phyloP scores from a whole-genome alignment of 345 rosid species.

The Orychophragmus violaceus region DNA sequence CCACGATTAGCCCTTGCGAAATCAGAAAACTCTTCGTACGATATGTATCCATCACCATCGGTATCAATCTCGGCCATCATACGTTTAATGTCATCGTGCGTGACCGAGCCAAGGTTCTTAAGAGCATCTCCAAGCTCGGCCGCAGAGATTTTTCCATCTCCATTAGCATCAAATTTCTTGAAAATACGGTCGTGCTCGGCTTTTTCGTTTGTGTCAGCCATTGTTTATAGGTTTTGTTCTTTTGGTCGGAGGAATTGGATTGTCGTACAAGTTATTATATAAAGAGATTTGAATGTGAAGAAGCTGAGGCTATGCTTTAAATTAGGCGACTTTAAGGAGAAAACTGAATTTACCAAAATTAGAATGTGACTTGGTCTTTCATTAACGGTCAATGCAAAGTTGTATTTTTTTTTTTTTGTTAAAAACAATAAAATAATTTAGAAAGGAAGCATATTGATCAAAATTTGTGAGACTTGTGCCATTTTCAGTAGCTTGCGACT shows the following conservation, averaged over 20 bases:
- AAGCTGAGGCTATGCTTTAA: slow-evolving; percentile 30
- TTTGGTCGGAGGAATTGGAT: slow-evolving; percentile 6
- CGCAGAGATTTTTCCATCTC: slow-evolving; percentile 77
- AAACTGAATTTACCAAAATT: slow-evolving; percentile 19
- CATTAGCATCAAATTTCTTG: slow-evolving; percentile 72
- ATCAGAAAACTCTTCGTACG: slow-evolving; percentile 53
- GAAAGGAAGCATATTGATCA: neutral
- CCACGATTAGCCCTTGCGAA: slow-evolving; percentile 73
- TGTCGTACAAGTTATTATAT: slow-evolving; percentile 12
- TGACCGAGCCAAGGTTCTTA: slow-evolving; percentile 60
- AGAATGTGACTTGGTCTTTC: slow-evolving; percentile 21
- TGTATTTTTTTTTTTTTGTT: neutral
- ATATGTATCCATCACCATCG: slow-evolving; percentile 82
- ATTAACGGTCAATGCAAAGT: neutral
- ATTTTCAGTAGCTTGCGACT: too few relatives aligned
- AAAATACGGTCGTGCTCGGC: slow-evolving; percentile 60
- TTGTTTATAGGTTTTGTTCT: slow-evolving; percentile 6
- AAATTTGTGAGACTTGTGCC: neutral
- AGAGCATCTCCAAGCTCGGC: slow-evolving; percentile 70
- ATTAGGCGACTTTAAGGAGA: slow-evolving; percentile 4
- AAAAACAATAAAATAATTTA: neutral
- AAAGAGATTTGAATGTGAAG: slow-evolving; percentile 6
- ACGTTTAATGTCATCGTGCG: slow-evolving; percentile 49
- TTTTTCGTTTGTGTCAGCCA: slow-evolving; percentile 54
- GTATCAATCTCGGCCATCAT: slow-evolving; percentile 96